These are phyloP conservation scores for Mucor indicus DNA, from an alignment of 371 early-diverging fungal genomes.

Conservation along the genomic window DNA sequence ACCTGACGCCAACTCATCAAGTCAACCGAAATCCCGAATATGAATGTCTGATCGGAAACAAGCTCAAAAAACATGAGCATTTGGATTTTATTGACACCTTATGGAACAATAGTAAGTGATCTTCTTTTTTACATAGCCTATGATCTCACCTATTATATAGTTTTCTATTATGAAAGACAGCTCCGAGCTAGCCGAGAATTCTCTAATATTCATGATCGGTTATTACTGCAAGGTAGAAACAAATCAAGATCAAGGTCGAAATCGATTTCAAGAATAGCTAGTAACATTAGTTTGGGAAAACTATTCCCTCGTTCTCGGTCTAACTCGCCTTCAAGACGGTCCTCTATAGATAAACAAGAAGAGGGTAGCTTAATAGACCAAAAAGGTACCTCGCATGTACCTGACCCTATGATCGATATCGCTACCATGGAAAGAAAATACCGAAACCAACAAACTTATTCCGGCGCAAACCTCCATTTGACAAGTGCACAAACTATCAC, in stretches of 20 bases:
- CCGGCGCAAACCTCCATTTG: too few species aligned
- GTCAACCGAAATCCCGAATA: conserved; percentile 17
- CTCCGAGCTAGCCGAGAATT: conserved; percentile 25
- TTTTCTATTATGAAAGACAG: conserved; percentile 33
- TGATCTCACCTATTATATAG: too few species aligned
- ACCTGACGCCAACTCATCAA: conserved; percentile 18
- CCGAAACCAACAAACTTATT: too few species aligned
- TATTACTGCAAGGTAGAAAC: conserved; percentile 25
- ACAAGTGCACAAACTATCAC: too few species aligned
- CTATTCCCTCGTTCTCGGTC: conserved; percentile 36
- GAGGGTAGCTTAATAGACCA: conserved; percentile 3
- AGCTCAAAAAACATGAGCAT: conserved; percentile 3
- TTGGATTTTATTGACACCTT: conserved; percentile 21
- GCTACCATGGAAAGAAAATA: too few species aligned
- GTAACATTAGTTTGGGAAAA: conserved; percentile 36
- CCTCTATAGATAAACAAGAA: not conserved
- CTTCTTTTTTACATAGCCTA: too few species aligned
- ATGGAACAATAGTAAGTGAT: conserved; percentile 25
- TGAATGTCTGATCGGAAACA: conserved; percentile 8
- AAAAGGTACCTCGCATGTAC: conserved; percentile 5
- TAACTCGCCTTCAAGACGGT: conserved; percentile 32
- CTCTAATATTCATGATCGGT: conserved; percentile 20
- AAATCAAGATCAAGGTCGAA: conserved; percentile 43
- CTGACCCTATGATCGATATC: conserved; percentile 19
- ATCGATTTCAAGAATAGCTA: conserved; percentile 36